These are phyloP conservation scores for Ogataea hybrid DNA, from an alignment of 1,139 yeast species.

Conservation along the genomic window DNA sequence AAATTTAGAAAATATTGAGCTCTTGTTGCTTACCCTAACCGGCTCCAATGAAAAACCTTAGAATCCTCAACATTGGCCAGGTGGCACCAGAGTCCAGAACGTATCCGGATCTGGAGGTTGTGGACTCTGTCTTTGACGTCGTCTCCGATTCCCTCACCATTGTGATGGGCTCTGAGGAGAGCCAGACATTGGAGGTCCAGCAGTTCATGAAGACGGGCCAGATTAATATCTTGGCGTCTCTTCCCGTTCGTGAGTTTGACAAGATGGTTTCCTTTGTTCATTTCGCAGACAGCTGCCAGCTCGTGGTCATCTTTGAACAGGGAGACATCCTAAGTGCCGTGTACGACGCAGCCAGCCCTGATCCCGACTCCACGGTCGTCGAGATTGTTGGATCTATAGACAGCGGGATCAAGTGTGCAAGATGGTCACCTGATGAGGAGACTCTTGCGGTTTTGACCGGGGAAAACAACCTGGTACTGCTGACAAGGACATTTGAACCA, in stretches of 20 bases:
- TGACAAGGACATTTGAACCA: constrained; percentile 81
- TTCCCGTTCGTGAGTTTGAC: constrained; percentile 42
- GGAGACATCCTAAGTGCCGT: constrained; percentile 72
- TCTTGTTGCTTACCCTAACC: not conserved
- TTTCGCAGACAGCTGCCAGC: constrained; percentile 61
- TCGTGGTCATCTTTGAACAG: constrained; percentile 57
- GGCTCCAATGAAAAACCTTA: constrained; percentile 47
- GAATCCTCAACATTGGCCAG: constrained; percentile 48
- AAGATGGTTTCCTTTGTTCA: constrained; percentile 52
- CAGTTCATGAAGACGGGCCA: constrained; percentile 61
- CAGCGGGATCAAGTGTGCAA: constrained; percentile 67
- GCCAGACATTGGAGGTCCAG: constrained; percentile 56
- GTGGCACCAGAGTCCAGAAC: constrained; percentile 46
- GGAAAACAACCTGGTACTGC: constrained; percentile 58
- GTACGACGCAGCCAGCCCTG: constrained; percentile 50
- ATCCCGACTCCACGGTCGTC: constrained; percentile 52
- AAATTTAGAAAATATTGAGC: constrained; percentile 1
- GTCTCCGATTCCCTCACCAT: constrained; percentile 72
- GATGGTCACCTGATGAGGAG: constrained; percentile 94
- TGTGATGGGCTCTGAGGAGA: constrained; percentile 60
- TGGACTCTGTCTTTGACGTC: constrained; percentile 68
- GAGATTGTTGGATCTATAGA: constrained; percentile 88
- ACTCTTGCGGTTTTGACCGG: constrained; percentile 67
- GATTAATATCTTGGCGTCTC: constrained; percentile 51
- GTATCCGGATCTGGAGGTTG: constrained; percentile 60